Base-by-base conservation (phyloP, 441 rosid genomes). In the Pelargonium fulgidum region DNA sequence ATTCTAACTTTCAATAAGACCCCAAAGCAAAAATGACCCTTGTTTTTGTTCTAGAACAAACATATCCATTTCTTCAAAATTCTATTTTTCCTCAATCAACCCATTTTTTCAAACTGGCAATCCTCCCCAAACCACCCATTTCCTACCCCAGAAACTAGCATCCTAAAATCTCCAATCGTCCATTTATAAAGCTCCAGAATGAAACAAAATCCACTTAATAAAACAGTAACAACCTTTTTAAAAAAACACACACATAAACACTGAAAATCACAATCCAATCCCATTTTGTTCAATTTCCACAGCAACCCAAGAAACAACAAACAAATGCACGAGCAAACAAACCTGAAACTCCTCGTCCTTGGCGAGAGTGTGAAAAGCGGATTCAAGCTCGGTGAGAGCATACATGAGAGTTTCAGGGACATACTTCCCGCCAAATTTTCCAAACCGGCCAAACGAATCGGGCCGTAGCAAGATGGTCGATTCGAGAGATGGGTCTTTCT, bases 361-460 rank as follows among this genome's bases (percentile, higher is more conserved):
- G 16, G 87, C 84, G 56, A 93, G 84, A 2, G 85, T 70, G 70
- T 80, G 68, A 68, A 91, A 91, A 2, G 97, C 95, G 11, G 87
- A 48, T 73, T 93, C 96, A 70, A 91, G 93, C 76, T 93, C 87
- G 54, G 91, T 67, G 41, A 93, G 93, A 24, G 96, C 99, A 74
- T 76, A 68, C 96, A 93, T 93, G 9, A 91, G 84, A 17, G 99
- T 93, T 68, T 93, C 97, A 0, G 96, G 99, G 11, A 93, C 99
- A 66, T 83, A 93, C 73, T 91, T 91, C 26, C 99, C 99, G 7
- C 99, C 97, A 68, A 87, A 91, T 77, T 80, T 84, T 2, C 97
- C 99, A 62, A 87, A 93, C 44, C 99, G 85, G 0, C 99, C 99
- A 50, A 88, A 86, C 0, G 92, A 74, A 76, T 93, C 99, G 17